Conservation (phyloP, 768 basidiomycete genomes). For the Lentinula guzmanii region DNA sequence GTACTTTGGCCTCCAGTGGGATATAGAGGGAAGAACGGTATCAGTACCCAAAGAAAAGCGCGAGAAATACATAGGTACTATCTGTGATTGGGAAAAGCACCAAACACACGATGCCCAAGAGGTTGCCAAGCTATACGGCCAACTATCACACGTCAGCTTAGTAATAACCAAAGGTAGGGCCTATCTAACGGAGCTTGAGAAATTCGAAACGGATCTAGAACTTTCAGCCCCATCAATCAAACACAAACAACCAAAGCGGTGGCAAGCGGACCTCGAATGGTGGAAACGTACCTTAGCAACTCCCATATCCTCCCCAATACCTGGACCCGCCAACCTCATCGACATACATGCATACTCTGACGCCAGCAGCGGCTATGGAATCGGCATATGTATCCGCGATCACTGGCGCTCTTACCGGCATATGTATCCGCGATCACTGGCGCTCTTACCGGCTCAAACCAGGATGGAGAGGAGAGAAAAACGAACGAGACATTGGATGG, state of each 20-base stretch:
- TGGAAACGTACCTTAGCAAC: background rate
- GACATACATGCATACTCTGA: slow-evolving; percentile 32
- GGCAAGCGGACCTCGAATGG: no score
- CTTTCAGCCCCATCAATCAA: slow-evolving; percentile 9
- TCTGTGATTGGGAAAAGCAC: slow-evolving; percentile 8
- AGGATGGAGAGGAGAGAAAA: slow-evolving; percentile 6
- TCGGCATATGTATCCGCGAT: slow-evolving; percentile 26
- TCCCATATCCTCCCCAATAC: slow-evolving; percentile 11
- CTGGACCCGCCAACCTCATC: slow-evolving; percentile 9
- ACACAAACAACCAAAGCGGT: no score
- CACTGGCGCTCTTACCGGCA: no score
- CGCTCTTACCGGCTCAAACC: background rate
- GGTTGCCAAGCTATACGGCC: slow-evolving; percentile 21
- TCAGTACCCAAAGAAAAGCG: slow-evolving; percentile 20
- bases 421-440: slow-evolving; percentile 30
- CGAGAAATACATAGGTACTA: background rate
- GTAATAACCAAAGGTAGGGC: slow-evolving; percentile 7
- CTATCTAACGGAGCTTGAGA: no score
- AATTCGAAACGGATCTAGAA: slow-evolving; percentile 15
- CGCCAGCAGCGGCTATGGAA: slow-evolving; percentile 27
- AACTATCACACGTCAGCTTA: slow-evolving; percentile 22
- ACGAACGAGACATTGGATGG: slow-evolving; percentile 9
- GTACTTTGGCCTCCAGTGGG: slow-evolving; percentile 32
- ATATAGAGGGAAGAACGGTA: slow-evolving; percentile 17
- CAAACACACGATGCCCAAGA: slow-evolving; percentile 11